Percentiles rank a stretch among this genome's conserved stretches.
Conservation (phyloP, 352 stramenopile genomes). For the Phytophthora ohioensis region DNA sequence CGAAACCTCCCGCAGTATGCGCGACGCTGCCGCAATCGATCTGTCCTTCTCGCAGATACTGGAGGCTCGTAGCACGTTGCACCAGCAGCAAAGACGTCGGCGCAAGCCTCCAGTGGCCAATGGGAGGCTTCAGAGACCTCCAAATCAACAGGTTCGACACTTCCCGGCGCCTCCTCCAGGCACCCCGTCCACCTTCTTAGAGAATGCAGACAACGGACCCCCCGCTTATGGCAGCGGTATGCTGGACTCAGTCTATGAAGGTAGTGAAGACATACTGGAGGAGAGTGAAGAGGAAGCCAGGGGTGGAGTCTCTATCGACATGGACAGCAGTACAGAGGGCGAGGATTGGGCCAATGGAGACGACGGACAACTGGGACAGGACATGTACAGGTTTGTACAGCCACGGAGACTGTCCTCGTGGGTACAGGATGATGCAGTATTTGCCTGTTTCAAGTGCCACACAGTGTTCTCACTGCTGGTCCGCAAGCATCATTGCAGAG, state of each 20-base stretch:
- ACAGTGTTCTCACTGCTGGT: slow-evolving; percentile 81
- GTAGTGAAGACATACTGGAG: slow-evolving; percentile 52
- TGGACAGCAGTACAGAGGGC: slow-evolving; percentile 56
- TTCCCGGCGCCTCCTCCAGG: slow-evolving; percentile 21
- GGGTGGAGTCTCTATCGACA: slow-evolving; percentile 8
- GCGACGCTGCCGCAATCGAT: slow-evolving; percentile 56
- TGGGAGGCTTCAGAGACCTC: neutral
- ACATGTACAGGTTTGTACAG: slow-evolving; percentile 89
- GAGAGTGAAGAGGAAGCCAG: slow-evolving; percentile 29
- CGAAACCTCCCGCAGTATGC: slow-evolving; percentile 29
- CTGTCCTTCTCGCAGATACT: slow-evolving; percentile 87
- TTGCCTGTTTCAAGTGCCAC: slow-evolving; percentile 90
- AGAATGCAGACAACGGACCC: slow-evolving; percentile 23
- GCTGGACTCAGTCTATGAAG: slow-evolving; percentile 71
- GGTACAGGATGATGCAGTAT: slow-evolving; percentile 88
- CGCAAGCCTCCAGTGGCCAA: slow-evolving; percentile 29
- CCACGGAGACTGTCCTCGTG: slow-evolving; percentile 78
- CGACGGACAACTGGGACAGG: slow-evolving; percentile 56
- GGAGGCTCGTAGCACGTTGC: slow-evolving; percentile 65
- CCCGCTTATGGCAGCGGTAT: slow-evolving; percentile 45
- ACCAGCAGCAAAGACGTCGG: slow-evolving; percentile 48
- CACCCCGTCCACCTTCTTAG: slow-evolving; percentile 22
- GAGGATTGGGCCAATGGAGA: slow-evolving; percentile 70
- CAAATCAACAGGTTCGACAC: slow-evolving; percentile 14
- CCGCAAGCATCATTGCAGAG: slow-evolving; percentile 85